Conservation (phyloP, 352 stramenopile genomes). For the Phytophthora foliorum region DNA sequence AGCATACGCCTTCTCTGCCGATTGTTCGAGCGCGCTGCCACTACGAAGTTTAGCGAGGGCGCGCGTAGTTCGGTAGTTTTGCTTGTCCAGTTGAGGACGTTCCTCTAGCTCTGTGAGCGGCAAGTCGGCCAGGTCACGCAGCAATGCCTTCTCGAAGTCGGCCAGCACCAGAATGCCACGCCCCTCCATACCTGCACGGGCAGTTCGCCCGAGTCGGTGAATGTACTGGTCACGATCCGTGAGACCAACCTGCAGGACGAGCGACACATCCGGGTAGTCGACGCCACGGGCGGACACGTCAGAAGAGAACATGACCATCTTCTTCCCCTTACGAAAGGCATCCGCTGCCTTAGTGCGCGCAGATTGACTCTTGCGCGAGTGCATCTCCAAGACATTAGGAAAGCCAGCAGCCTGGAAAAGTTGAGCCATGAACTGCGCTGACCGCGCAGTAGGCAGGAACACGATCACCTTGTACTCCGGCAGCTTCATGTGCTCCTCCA, state of each 20-base stretch:
- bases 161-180: slow-evolving; percentile 85
- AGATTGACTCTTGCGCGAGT: slow-evolving; percentile 96
- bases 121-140: slow-evolving; percentile 79
- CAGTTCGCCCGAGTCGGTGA: slow-evolving; percentile 95
- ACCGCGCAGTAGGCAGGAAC: slow-evolving; percentile 94
- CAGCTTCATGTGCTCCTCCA: slow-evolving; percentile 82
- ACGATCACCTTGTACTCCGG: slow-evolving; percentile 95
- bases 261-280: slow-evolving; percentile 96
- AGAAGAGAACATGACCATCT: slow-evolving; percentile 94
- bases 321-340: slow-evolving; percentile 88
- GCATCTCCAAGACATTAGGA: slow-evolving; percentile 93
- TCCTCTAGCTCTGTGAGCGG: slow-evolving; percentile 56
- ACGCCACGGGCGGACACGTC: slow-evolving; percentile 96
- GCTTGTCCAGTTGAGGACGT: slow-evolving; percentile 32
- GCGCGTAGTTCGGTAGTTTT: slow-evolving; percentile 38
- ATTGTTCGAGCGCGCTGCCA: slow-evolving; percentile 68
- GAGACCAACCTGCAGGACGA: slow-evolving; percentile 88
- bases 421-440: slow-evolving; percentile 90
- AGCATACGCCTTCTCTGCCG: slow-evolving; percentile 91
- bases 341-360: slow-evolving; percentile 89
- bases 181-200: slow-evolving; percentile 88
- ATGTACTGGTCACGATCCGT: slow-evolving; percentile 96
- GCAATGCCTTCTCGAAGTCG: slow-evolving; percentile 85
- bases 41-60: slow-evolving; percentile 46
- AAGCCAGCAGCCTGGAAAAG: slow-evolving; percentile 86